Evolutionary conservation across 345 rosid species (phyloP).

Genomic region (Conringia planisiliqua): DNA sequence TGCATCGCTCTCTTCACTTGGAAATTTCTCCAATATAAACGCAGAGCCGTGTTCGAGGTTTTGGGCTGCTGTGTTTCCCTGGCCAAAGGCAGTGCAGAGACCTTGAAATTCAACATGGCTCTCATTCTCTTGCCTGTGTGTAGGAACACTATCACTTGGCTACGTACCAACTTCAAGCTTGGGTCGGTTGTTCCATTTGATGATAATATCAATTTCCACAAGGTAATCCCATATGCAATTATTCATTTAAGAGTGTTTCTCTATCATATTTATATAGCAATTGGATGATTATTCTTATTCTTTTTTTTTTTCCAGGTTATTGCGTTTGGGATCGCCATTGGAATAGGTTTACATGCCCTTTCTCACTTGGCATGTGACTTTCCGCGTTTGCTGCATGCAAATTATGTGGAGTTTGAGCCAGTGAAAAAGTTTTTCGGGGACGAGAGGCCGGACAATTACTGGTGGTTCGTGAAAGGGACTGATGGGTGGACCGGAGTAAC

Average conservation of each 20-base stretch:
- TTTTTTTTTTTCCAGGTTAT: conserved; percentile 35
- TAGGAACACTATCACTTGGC: conserved; percentile 77
- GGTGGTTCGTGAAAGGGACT: conserved; percentile 73
- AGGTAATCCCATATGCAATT: conserved; percentile 33
- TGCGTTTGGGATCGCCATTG: conserved; percentile 63
- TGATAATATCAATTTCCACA: conserved; percentile 80
- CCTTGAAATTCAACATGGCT: conserved; percentile 79
- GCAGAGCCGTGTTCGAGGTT: conserved; percentile 55
- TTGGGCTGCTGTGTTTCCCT: conserved; percentile 72
- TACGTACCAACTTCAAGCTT: conserved; percentile 58
- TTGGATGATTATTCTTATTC: neutral
- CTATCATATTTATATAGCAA: neutral
- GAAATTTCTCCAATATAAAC: conserved; percentile 71
- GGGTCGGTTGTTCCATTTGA: conserved; percentile 63
- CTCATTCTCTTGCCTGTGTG: conserved; percentile 77
- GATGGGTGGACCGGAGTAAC: conserved; percentile 73
- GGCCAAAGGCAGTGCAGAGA: conserved; percentile 87
- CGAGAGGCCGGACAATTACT: conserved; percentile 54
- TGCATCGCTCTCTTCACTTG: conserved; percentile 69
- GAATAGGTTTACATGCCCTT: conserved; percentile 55
- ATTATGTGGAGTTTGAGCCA: conserved; percentile 53
- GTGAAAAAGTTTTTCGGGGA: conserved; percentile 60
- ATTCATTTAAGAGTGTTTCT: neutral
- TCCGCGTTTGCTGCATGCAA: conserved; percentile 70
- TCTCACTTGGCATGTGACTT: conserved; percentile 76